Conservation (phyloP, 306 rosid genomes). For the Trifolium fragiferum region DNA sequence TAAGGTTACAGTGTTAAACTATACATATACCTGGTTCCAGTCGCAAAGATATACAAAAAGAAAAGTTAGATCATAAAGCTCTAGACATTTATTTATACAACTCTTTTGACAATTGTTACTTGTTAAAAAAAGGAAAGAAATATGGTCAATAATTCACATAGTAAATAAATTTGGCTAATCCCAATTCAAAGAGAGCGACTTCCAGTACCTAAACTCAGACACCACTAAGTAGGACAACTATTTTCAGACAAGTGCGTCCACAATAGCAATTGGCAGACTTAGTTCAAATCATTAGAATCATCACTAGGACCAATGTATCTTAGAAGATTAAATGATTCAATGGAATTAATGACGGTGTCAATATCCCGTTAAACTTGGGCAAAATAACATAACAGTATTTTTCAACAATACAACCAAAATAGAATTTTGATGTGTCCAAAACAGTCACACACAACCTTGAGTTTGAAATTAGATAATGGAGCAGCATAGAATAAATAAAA, state of each 20-base stretch:
- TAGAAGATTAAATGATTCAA: background rate
- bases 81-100: background rate
- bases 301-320: background rate
- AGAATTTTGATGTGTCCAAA: background rate
- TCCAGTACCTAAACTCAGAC: background rate
- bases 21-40: conserved; percentile 10
- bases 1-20: background rate
- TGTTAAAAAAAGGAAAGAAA: background rate
- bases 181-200: background rate
- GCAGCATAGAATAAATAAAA: conserved; percentile 3
- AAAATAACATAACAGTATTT: conserved; percentile 12
- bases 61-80: background rate
- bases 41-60: background rate
- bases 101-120: background rate
- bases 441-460: background rate
- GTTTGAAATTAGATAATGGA: background rate
- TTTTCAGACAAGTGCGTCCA: background rate
- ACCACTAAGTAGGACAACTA: conserved; percentile 5
- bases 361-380: background rate
- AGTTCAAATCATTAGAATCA: background rate
- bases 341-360: background rate
- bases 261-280: conserved; percentile 9
- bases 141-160: background rate
- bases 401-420: conserved; percentile 2
- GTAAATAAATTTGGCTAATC: conserved; percentile 4